Base-by-base conservation (phyloP, 192 early-diverging fungal species). In the Backusella tuberculispora region DNA sequence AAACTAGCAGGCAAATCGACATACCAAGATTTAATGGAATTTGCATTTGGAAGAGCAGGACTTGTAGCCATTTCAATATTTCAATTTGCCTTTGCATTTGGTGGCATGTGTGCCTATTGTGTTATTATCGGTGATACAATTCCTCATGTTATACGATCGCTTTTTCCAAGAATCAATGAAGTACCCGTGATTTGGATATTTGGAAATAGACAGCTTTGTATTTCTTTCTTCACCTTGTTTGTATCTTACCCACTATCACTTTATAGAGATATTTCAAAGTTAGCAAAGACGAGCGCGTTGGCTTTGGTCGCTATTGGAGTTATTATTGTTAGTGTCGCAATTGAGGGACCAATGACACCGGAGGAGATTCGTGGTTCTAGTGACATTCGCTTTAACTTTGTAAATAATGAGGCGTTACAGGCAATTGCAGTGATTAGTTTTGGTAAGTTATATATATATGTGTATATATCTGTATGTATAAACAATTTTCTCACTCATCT, bases 1-100 rank as follows among this genome's bases (percentile, higher is more conserved):
- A 95, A 96, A 74, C 81, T 96, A 70, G 87, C 93, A 3, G 93
- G 95, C 1, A 85, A 88, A 65, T 88, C 78, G 6, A 91, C 93
- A 1, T 97, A 97, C 81, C 94, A 96, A 76, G 95, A 92, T 12
- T 68, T 97, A 73, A 85, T 97, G 38, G 85, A 88, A 74, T 88
- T 92, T 74, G 94, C 94, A 63, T 97, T 93, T 77, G 96, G 96
- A 60, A 85, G 87, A 21, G 65, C 85, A 44, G 96, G 96, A 3
- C 81, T 93, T 41, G 81, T 92, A 50, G 83, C 86, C 5, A 95
- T 94, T 69, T 96, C 95, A 5, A 78, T 95, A 47, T 98, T 97
- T 80, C 95, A 97, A 78, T 96, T 96, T 72, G 85, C 92, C 7
- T 96, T 98, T 87, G 95, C 96, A 1, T 96, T 95, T 85, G 96